These are phyloP conservation scores for Cercospora beticola DNA, from an alignment of 2,329 filamentous ascomycete species.

Conservation along the genomic window DNA sequence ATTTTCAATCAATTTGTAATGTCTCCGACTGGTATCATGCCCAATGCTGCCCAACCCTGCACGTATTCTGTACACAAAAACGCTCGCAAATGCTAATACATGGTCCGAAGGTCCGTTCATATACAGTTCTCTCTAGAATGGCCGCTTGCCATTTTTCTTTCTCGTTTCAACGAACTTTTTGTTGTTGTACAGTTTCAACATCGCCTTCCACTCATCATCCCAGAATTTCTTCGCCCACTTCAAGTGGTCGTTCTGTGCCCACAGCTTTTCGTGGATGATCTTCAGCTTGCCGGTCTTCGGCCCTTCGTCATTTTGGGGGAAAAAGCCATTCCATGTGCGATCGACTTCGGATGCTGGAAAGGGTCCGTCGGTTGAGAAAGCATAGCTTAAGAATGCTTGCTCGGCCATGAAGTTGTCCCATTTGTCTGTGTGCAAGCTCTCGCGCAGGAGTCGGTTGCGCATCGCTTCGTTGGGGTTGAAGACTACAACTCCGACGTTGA, in stretches of 20 bases:
- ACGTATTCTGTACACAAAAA: conserved; percentile 5
- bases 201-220: conserved; percentile 20
- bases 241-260: conserved; percentile 17
- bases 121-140: conserved; percentile 10
- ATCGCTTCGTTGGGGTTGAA: conserved; percentile 26
- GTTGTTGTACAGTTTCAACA: conserved; percentile 25
- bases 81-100: conserved; percentile 13
- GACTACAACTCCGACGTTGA: conserved; percentile 28
- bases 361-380: conserved; percentile 19
- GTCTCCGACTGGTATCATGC: conserved; percentile 4
- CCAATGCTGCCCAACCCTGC: not conserved
- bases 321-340: conserved; percentile 27
- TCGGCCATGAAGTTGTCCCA: conserved; percentile 27
- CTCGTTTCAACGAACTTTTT: conserved; percentile 20
- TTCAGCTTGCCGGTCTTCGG: conserved; percentile 20
- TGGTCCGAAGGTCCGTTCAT: not conserved
- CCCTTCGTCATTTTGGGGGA: conserved; percentile 21
- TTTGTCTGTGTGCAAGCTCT: conserved; percentile 18
- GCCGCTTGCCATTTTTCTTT: conserved; percentile 13
- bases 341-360: conserved; percentile 22
- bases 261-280: conserved; percentile 28
- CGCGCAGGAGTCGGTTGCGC: conserved; percentile 23
- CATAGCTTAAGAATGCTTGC: conserved; percentile 26
- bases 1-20: not conserved
- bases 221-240: conserved; percentile 23